Conservation (phyloP, 2,329 filamentous ascomycete species). For the Didymella arachidicola region DNA sequence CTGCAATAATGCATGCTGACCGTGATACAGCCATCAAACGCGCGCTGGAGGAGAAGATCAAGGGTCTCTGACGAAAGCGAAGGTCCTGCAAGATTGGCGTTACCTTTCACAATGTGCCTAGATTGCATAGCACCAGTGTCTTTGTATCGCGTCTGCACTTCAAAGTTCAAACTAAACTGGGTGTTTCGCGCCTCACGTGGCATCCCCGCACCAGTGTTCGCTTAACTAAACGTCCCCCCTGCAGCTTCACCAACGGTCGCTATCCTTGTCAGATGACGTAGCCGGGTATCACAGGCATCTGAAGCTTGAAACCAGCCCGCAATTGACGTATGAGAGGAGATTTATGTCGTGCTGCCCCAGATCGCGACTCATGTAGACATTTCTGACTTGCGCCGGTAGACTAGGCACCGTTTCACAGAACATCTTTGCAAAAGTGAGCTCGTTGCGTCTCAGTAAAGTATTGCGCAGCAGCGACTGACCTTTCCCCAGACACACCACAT, state of each 20-base stretch:
- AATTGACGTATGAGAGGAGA: constrained; percentile 10
- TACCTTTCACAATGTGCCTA: background rate
- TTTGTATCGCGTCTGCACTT: background rate
- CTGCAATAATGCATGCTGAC: constrained; percentile 23
- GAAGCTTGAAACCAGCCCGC: constrained; percentile 18
- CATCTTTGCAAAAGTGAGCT: too few species aligned
- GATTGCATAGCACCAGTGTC: constrained; percentile 2
- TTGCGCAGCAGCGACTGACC: too few species aligned
- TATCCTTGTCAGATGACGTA: constrained; percentile 21
- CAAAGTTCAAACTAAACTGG: background rate
- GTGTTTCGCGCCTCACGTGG: constrained; percentile 1
- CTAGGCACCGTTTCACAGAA: background rate
- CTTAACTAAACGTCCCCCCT: constrained; percentile 5
- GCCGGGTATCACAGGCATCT: background rate
- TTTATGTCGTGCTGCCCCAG: constrained; percentile 1
- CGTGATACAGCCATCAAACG: constrained; percentile 46
- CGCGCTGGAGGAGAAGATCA: constrained; percentile 47
- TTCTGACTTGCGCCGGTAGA: constrained; percentile 5
- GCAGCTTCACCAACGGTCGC: constrained; percentile 3
- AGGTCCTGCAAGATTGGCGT: background rate
- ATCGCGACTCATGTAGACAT: constrained; percentile 4
- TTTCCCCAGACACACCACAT: background rate
- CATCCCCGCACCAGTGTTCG: constrained; percentile 12
- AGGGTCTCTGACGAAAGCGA: constrained; percentile 31
- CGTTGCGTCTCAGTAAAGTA: too few species aligned